Percentiles rank a stretch among this genome's conserved stretches.
Conservation (phyloP, 2,329 filamentous ascomycete species). For the Acephala macrosclerotiorum region DNA sequence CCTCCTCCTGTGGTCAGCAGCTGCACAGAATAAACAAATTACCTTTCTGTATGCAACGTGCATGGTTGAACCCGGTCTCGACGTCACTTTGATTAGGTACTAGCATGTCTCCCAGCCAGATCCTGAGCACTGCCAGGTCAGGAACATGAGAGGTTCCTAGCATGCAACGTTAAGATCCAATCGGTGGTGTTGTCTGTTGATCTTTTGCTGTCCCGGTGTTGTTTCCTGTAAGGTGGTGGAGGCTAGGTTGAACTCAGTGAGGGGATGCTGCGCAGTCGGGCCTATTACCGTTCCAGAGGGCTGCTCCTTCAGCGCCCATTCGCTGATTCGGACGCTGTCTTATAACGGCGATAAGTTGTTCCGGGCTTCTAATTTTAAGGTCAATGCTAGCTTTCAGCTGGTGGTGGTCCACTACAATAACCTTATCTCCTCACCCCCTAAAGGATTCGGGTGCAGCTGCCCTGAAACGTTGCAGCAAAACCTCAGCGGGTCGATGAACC, state of each 20-base stretch:
- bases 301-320: not conserved
- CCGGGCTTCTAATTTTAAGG: conserved; percentile 2
- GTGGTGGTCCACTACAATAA: not conserved
- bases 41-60: conserved; percentile 13
- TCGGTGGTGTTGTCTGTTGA: not conserved
- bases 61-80: not conserved
- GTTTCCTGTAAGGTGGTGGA: not conserved
- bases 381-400: conserved; percentile 3
- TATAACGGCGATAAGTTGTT: not conserved
- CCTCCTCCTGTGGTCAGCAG: conserved; percentile 10
- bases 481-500: not conserved
- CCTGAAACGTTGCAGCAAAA: conserved; percentile 4
- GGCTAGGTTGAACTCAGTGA: not conserved
- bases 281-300: not conserved
- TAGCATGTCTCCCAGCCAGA: not conserved
- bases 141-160: not conserved
- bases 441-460: not conserved
- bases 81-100: conserved; percentile 18
- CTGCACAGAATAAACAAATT: conserved; percentile 14
- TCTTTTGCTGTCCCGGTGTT: not conserved
- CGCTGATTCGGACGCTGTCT: not conserved
- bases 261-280: not conserved
- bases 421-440: not conserved
- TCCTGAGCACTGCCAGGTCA: not conserved
- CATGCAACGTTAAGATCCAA: conserved; percentile 9